Percentiles rank a stretch among this genome's conserved stretches.
Evolutionary conservation across 345 rosid species (phyloP).

Genomic region (Hypericum perforatum): DNA sequence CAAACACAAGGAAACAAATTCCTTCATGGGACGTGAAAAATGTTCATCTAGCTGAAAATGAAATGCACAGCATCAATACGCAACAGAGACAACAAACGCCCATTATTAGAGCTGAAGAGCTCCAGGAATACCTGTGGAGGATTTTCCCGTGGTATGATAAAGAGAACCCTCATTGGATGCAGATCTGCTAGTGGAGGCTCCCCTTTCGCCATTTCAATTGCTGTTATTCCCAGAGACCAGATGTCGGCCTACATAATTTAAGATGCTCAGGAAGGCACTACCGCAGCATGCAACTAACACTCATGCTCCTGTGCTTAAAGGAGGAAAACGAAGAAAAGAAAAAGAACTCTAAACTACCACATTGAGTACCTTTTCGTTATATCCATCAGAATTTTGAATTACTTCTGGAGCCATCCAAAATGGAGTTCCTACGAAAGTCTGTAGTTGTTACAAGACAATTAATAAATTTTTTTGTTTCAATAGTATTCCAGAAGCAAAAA

Average conservation of each 20-base stretch:
- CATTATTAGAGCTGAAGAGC: constrained; percentile 10
- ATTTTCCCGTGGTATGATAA: constrained; percentile 97
- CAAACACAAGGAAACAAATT: constrained; percentile 86
- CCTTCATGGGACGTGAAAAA: constrained; percentile 95
- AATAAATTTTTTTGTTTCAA: background rate
- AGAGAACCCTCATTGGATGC: constrained; percentile 99
- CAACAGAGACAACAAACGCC: constrained; percentile 15
- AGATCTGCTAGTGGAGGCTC: constrained; percentile 99
- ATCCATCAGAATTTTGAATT: constrained; percentile 96
- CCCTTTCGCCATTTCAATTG: constrained; percentile 99
- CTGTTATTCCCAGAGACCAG: constrained; percentile 98
- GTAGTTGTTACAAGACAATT: constrained; percentile 20
- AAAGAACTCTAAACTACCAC: background rate
- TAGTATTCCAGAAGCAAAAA: background rate
- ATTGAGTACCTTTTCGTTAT: constrained; percentile 75
- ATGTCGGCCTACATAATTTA: constrained; percentile 81
- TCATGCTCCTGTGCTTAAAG: constrained; percentile 4
- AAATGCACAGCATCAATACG: constrained; percentile 14
- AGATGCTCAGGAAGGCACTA: constrained; percentile 9
- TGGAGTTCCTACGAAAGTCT: constrained; percentile 99
- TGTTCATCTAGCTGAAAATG: constrained; percentile 91
- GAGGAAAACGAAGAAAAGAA: constrained; percentile 5
- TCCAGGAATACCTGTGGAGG: constrained; percentile 84
- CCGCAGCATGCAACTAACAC: background rate
- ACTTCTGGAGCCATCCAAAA: constrained; percentile 99